Base-by-base conservation (phyloP, 148 eudicot species). In the Salicornia ramosissima region DNA sequence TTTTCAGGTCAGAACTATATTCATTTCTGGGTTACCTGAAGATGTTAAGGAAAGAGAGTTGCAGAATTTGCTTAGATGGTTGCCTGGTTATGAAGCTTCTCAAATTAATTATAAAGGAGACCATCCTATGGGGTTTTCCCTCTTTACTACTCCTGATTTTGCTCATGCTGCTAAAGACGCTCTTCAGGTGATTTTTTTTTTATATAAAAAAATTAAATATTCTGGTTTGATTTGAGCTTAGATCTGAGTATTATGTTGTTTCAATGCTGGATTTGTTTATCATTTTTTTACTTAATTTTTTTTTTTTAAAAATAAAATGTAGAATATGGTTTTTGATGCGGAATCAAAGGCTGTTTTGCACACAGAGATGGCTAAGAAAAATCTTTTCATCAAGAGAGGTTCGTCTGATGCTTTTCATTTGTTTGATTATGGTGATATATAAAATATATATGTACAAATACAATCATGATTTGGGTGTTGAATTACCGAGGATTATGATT, bases 81-180 rank as follows among this genome's bases (percentile, higher is more conserved):
- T 93, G 1, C 98, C 98, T 0, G 98, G 98, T 6, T 93, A 93
- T 49, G 98, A 90, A 79, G 98, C 98, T n/a, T 93, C 98, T 2
- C 98, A 93, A 80, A 88, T 93, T 64, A 93, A 93, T 68, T 86
- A 75, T 73, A 93, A 93, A 71, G 97, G 90, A 1, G 92, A 90
- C 58, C 86, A 81, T 72, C 98, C 98, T 0, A 81, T 93, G 95
- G 98, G 97, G 2, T 93, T 93, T 60, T 96, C 96, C 21, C 88
- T 93, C 8, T 93, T 90, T 63, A 61, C 96, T 16, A 73, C 86
- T 45, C 81, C 89, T 16, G 96, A 87, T 49, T 83, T 72, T 45
- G 98, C 97, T 56, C 76, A 90, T 39, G 90, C 88, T 58, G 97
- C 98, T n/a, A 88, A 81, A 75, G 97, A 90, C 39, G 90, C 95